Conservation (phyloP, 495 filamentous ascomycete genomes). For the Parathielavia appendiculata region DNA sequence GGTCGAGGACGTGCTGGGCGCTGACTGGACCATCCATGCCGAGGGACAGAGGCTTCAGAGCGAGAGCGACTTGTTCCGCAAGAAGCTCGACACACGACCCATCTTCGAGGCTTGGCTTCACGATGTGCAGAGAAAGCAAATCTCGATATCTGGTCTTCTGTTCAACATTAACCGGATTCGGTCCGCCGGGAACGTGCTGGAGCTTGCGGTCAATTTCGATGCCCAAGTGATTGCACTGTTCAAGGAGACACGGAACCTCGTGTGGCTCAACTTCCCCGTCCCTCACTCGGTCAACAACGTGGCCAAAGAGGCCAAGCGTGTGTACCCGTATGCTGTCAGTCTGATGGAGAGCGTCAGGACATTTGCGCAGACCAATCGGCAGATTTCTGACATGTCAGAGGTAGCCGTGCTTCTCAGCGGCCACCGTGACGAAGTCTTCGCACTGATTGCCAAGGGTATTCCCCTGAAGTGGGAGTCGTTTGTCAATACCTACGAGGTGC, state of each 20-base stretch:
- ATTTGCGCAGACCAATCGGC: conserved; percentile 75
- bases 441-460: conserved; percentile 75
- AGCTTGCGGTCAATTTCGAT: conserved; percentile 93
- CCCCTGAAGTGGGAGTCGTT: conserved; percentile 95
- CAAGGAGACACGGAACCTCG: conserved; percentile 96
- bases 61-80: conserved; percentile 85
- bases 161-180: conserved; percentile 87
- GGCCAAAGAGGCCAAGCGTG: conserved; percentile 92
- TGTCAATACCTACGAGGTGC: conserved; percentile 90
- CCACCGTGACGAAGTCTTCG: conserved; percentile 82
- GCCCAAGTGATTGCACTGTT: conserved; percentile 93
- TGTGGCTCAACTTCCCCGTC: conserved; percentile 88
- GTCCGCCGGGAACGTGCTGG: conserved; percentile 75
- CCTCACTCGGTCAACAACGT: conserved; percentile 91
- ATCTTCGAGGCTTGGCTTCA: conserved; percentile 94
- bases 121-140: conserved; percentile 77
- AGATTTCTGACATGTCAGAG: conserved; percentile 75
- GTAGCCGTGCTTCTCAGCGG: conserved; percentile 82
- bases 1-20: conserved; percentile 89
- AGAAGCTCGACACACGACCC: conserved; percentile 88
- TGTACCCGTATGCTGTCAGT: conserved; percentile 95
- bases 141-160: conserved; percentile 83
- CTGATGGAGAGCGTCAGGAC: conserved; percentile 96
- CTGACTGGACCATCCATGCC: conserved; percentile 87
- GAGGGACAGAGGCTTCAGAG: conserved; percentile 90